Base-by-base conservation (phyloP, 208 protist species). In the Acanthamoeba royreba region DNA sequence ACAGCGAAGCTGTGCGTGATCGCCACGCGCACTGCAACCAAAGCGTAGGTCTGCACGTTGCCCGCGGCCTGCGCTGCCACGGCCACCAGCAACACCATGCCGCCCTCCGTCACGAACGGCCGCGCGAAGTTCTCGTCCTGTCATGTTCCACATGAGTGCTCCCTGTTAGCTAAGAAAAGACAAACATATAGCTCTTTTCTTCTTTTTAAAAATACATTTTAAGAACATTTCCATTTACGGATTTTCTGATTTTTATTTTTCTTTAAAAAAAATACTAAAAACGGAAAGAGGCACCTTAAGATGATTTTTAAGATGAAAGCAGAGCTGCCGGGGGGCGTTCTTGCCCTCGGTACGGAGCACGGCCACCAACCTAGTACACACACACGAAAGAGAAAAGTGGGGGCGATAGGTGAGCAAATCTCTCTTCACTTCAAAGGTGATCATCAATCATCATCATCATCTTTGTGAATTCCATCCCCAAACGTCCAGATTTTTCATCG, bases 11-110 rank as follows among this genome's bases (percentile, higher is more conserved):
- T 69, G 87, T 92, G 63, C 42, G 47, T 35, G 17, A 92, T 47
- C 13, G 87, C 87, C 9, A 42, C 87, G 5, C 87, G 87, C 28
- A 92, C 58, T 17, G 87, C 87, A 31, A 55, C 4, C 31, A 92
- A 61, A 31, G 87, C 53, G 33, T 92, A 92, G 13, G 87, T 58
- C 28, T 92, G 87, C 8, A 58, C 63, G 61, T 92, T 92, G 40
- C 87, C 87, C 1, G 58, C 55, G 0, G 61, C 9, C 28, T 58
- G 53, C 13, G 61, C 25, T 35, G 63, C 63, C 4, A 92, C 66
- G 22, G 25, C 43, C 33, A 92, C 22, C 43, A 92, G 66, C 25
- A 38, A 52, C 25, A n/a, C 53, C 49, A 92, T 45, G 42, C 87
- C 87, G 28, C 87, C 87, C 28, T 52, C 61, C 31, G 28, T 46